Percentiles rank a stretch among this genome's conserved stretches.
Evolutionary conservation across 345 rosid species (phyloP).

Genomic region (Cochlearia excelsa): DNA sequence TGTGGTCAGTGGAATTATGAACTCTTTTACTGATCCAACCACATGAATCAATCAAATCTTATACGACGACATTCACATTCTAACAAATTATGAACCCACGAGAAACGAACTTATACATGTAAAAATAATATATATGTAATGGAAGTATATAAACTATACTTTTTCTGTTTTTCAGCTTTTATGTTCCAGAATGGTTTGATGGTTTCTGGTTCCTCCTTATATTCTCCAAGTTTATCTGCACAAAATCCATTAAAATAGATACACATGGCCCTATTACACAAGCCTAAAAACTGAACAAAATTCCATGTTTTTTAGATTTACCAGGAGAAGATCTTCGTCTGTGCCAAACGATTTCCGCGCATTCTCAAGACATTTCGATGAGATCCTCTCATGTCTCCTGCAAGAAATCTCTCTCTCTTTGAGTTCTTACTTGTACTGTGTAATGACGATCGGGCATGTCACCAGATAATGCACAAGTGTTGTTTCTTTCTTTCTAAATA

Average conservation of each 20-base stretch:
- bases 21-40: neutral
- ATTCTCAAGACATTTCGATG: conserved; percentile 69
- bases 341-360: conserved; percentile 76
- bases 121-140: neutral
- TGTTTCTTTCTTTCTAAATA: neutral
- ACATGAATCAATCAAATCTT: conserved; percentile 12
- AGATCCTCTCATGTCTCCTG: conserved; percentile 58
- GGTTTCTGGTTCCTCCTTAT: conserved; percentile 24
- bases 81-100: neutral
- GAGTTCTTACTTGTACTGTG: neutral
- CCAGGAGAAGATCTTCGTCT: conserved; percentile 86
- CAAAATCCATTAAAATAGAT: neutral
- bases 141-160: conserved; percentile 10
- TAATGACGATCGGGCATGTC: neutral
- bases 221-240: conserved; percentile 38
- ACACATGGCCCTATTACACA: neutral
- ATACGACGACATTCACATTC: neutral
- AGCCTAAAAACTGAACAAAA: conserved; percentile 3
- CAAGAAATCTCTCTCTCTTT: neutral
- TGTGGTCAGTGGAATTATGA: no score
- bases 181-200: conserved; percentile 7
- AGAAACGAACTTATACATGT: conserved; percentile 19
- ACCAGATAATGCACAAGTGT: neutral
- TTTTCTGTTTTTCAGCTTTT: neutral
- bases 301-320: conserved; percentile 32